Conservation (phyloP, 495 filamentous ascomycete species). For the Pseudotulostoma volvatum region DNA sequence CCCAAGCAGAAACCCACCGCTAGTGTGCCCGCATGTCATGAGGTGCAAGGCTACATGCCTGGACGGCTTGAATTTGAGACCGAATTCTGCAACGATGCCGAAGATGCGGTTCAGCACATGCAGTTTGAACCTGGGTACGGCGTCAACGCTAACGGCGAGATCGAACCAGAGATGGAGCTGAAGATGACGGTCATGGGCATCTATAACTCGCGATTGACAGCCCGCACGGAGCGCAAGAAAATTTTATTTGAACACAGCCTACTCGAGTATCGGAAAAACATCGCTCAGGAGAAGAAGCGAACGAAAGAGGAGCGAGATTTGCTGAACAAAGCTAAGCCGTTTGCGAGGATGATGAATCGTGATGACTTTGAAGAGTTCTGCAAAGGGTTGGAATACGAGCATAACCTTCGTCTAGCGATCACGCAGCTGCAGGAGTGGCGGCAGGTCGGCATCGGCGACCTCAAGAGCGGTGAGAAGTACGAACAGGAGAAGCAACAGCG, state of each 20-base stretch:
- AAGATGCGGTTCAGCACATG: constrained; percentile 96
- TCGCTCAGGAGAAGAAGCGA: constrained; percentile 75
- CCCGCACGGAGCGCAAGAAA: constrained; percentile 88
- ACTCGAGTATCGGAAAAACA: constrained; percentile 82
- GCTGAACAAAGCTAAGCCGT: constrained; percentile 82
- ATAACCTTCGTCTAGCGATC: constrained; percentile 81
- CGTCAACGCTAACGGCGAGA: constrained; percentile 66
- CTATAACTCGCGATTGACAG: constrained; percentile 84
- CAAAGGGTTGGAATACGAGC: constrained; percentile 71
- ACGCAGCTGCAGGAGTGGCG: constrained; percentile 89
- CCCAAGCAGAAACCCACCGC: constrained; percentile 94
- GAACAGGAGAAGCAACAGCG: constrained; percentile 75
- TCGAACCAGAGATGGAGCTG: constrained; percentile 88
- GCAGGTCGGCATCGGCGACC: constrained; percentile 59
- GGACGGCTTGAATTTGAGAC: constrained; percentile 95
- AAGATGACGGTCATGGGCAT: constrained; percentile 98
- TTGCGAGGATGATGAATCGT: constrained; percentile 91
- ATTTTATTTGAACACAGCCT: constrained; percentile 90
- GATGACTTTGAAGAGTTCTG: constrained; percentile 77
- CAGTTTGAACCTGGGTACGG: constrained; percentile 94
- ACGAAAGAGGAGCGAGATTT: constrained; percentile 89
- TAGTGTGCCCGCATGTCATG: constrained; percentile 85
- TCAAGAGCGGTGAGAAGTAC: constrained; percentile 83
- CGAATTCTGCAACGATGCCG: constrained; percentile 92
- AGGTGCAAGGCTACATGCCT: constrained; percentile 97